Base-by-base conservation (phyloP, 768 basidiomycete genomes). In the Auricularia sp. region DNA sequence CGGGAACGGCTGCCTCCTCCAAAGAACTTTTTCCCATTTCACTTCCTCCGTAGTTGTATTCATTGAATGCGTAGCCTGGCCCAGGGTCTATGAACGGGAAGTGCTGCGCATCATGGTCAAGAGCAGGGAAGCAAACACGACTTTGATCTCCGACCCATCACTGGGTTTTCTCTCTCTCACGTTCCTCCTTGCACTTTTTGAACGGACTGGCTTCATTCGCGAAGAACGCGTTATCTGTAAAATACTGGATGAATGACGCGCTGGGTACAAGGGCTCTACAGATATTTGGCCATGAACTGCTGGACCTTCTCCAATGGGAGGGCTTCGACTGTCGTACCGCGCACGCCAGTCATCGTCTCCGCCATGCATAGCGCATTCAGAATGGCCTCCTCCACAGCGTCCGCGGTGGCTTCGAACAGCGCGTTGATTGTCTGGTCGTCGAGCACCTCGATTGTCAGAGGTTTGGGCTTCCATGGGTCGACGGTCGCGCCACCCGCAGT, bases 21-120 rank as follows among this genome's bases (percentile, higher is more conserved):
- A 94, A n/a, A 94, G 82, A 45, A 87, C 81, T 70, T 84, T 87
- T 73, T 85, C 83, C 89, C 89, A 92, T 3, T 42, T 24, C 24
- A 36, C 51, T 44, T 66, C 66, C 29, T 63, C 51, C 44, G 37
- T 21, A 51, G 47, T 44, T 29, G 39, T 59, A 34, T 3, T 42
- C 61, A 44, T 33, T 29, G 29, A 6, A 10, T 34, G 47, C 14
- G 39, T 14, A 42, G 39, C 1, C 8, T 14, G 39, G 39, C 29
- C 29, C 29, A 29, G 29, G 29, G 29, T 29, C 29, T 2, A 2
- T 29, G 29, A 42, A 14, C 13, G 8, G 5, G 39, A 42, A 42
- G 39, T 29, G 39, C 39, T 42, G 39, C 8, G 13, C 13, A 8
- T 7, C 39, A 42, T 14, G 39, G 39, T 14, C 39, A 42, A 14